Percentiles rank a stretch among this genome's conserved stretches.
Evolutionary conservation across 345 rosid genomes (phyloP).

Genomic region (Hibiscus mutabilis): DNA sequence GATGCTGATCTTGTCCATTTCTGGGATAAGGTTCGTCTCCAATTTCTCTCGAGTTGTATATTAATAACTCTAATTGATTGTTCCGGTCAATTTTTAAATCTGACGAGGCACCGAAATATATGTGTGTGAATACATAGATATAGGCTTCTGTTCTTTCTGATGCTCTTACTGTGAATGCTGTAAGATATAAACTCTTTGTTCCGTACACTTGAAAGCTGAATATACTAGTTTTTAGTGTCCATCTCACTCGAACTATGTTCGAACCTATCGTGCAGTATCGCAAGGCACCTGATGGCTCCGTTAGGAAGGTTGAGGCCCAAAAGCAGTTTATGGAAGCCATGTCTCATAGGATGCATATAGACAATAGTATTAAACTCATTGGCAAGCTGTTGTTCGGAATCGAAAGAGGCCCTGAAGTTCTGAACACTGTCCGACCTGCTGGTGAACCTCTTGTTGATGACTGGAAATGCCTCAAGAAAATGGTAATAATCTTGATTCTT

Average conservation of each 20-base stretch:
- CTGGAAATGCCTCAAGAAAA: slow-evolving; percentile 79
- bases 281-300: slow-evolving; percentile 87
- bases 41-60: neutral
- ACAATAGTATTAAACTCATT: slow-evolving; percentile 63
- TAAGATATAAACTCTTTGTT: neutral
- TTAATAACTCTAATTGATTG: neutral
- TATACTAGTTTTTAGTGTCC: neutral
- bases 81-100: neutral
- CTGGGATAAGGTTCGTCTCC: slow-evolving; percentile 76
- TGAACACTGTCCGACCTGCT: slow-evolving; percentile 51
- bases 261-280: slow-evolving; percentile 52
- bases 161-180: neutral
- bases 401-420: slow-evolving; percentile 53
- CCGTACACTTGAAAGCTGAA: neutral
- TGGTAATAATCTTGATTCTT: slow-evolving; percentile 32
- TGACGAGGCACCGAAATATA: neutral
- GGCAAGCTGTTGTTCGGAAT: slow-evolving; percentile 86
- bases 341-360: slow-evolving; percentile 88
- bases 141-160: neutral
- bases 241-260: neutral
- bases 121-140: neutral
- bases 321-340: slow-evolving; percentile 79
- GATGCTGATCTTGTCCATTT: slow-evolving; percentile 97
- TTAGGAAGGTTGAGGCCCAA: slow-evolving; percentile 66
- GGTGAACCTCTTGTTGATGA: slow-evolving; percentile 93